phyloP scores from a whole-genome alignment of 2,329 filamentous ascomycete genomes.

The Boeremia lycopersici region DNA sequence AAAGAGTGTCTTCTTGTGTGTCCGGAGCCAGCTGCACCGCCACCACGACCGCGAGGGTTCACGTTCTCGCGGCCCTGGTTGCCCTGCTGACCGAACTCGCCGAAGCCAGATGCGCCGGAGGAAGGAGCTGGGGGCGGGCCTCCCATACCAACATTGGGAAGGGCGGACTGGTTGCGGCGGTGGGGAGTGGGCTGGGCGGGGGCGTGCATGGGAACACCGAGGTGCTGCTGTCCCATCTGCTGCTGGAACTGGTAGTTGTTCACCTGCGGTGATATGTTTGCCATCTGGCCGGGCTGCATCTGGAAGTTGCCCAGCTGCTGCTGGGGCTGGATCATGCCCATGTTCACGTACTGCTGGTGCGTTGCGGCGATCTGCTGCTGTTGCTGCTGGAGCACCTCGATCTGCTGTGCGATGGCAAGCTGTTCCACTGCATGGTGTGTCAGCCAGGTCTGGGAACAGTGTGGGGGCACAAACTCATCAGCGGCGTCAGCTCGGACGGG shows the following conservation, averaged over 20 bases:
- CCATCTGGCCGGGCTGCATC: conserved; percentile 71
- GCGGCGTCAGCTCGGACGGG: conserved; percentile 93
- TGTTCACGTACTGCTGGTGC: conserved; percentile 96
- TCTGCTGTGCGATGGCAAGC: conserved; percentile 96
- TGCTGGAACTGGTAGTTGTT: conserved; percentile 88
- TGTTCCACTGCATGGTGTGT: conserved; percentile 76
- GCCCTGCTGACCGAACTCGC: conserved; percentile 73
- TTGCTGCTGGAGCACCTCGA: conserved; percentile 95
- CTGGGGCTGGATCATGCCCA: conserved; percentile 89
- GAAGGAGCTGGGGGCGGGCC: conserved; percentile 89
- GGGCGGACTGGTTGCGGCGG: conserved; percentile 96
- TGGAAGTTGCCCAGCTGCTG: conserved; percentile 70
- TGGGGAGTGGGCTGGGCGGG: conserved; percentile 82
- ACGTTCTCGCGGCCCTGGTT: conserved; percentile 69
- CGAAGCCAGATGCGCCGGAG: conserved; percentile 83
- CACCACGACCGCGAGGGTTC: conserved; percentile 73
- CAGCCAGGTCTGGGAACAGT: conserved; percentile 25
- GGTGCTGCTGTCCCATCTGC: conserved; percentile 62
- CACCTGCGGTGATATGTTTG: conserved; percentile 74
- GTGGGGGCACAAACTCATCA: conserved; percentile 83
- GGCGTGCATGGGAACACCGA: conserved; percentile 74
- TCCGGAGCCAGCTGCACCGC: conserved; percentile 68
- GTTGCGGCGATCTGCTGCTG: conserved; percentile 97
- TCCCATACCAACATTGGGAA: conserved; percentile 87
- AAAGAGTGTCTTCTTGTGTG: conserved; percentile 95